Evolutionary conservation across 2,329 filamentous ascomycete genomes (phyloP), one percentile per base, ranked within the genome.

Genomic region (Cytospora piceae): DNA sequence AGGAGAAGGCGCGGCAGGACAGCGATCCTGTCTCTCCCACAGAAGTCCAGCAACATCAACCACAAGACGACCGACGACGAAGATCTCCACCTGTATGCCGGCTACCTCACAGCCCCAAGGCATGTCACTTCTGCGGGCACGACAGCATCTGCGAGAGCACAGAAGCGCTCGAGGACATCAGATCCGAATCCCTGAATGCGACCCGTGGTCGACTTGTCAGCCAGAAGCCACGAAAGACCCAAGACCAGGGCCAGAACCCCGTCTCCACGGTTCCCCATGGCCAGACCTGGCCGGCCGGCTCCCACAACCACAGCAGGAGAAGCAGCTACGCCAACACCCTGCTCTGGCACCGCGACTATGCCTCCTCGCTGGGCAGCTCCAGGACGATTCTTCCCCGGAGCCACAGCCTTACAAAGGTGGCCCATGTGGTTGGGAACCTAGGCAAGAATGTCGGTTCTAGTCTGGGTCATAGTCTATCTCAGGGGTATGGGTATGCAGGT

Each of bases 11-110:
- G 12, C 54, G 59, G n/a, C 42, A 63, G 56, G 56, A 60, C 56
- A 64, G 62, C 37, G 55, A 59, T 24, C 56, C 62, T 3, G 24
- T 64, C 5, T 64, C 62, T 15, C 62, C 62, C 14, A 60, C 29
- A n/a, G 46, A 64, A 14, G 27, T 60, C 14, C 27, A 20, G 20
- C 6, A 24, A 24, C 58, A n/a, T n/a, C n/a, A 37, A 14, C 31
- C 57, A 17, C 12, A 31, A 12, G 20, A 32, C 20, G 31, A 32
- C 11, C 20, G 31, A 9, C n/a, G n/a, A n/a, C 31, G 22, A 17
- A 27, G 12, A 22, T 6, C 32, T 12, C 32, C 15, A 22, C 5
- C 32, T n/a, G 22, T 6, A 14, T 14, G 32, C 29, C 55, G 34
- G n/a, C n/a, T 8, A 24, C 24, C 39, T n/a, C 34, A 17, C 22